Evolutionary conservation across 306 rosid species (phyloP).

Genomic region (Clitoria ternatea): DNA sequence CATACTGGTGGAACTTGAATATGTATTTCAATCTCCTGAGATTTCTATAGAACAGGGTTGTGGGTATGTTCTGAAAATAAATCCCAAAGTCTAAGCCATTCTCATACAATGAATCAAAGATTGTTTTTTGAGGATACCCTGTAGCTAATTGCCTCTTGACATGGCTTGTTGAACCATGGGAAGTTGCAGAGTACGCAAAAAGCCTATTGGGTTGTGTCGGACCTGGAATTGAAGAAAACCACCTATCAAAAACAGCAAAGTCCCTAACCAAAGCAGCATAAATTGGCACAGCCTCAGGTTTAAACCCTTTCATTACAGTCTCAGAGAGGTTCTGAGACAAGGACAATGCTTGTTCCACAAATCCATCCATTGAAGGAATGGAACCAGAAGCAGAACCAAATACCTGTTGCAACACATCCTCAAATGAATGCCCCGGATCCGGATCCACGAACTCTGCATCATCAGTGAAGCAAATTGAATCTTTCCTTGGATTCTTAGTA

Average conservation of each 20-base stretch:
- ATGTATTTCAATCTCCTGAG: constrained; percentile 80
- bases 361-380: constrained; percentile 87
- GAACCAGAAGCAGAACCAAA: constrained; percentile 69
- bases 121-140: constrained; percentile 95
- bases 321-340: constrained; percentile 72
- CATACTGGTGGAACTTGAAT: constrained; percentile 72
- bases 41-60: constrained; percentile 85
- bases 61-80: constrained; percentile 82
- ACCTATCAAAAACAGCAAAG: constrained; percentile 80
- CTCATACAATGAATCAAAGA: constrained; percentile 79
- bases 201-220: constrained; percentile 99
- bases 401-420: constrained; percentile 79
- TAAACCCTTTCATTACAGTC: constrained; percentile 92
- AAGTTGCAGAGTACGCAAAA: constrained; percentile 92
- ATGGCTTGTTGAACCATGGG: constrained; percentile 96
- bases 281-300: constrained; percentile 75
- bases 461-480: constrained; percentile 73
- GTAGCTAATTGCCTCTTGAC: constrained; percentile 73
- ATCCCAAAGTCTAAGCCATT: constrained; percentile 68
- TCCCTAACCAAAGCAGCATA: constrained; percentile 70
- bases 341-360: constrained; percentile 87
- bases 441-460: constrained; percentile 98
- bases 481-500: constrained; percentile 38
- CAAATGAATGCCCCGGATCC: constrained; percentile 98
- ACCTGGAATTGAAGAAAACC: constrained; percentile 97